Percentiles rank a stretch among this genome's conserved stretches.
These are phyloP conservation scores for Phytophthora fragariae DNA, from an alignment of 352 stramenopile species.

Conservation along the genomic window DNA sequence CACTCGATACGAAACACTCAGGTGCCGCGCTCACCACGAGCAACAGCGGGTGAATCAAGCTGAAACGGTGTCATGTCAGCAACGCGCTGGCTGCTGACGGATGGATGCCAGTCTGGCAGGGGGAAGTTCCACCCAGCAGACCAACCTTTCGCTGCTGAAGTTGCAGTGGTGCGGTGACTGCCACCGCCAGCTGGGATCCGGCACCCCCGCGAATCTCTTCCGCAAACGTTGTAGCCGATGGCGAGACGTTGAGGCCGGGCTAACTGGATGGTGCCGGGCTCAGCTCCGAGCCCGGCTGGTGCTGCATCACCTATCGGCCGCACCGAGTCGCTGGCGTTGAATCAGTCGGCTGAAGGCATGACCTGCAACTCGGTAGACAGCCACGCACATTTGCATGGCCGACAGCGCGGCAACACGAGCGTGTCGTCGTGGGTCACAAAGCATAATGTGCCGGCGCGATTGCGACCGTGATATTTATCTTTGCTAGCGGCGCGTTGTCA, in stretches of 20 bases:
- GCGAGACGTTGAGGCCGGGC: constrained; percentile 13
- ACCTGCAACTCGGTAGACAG: constrained; percentile 10
- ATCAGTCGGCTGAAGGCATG: constrained; percentile 15
- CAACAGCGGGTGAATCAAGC: background rate
- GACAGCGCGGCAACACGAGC: background rate
- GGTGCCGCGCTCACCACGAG: background rate
- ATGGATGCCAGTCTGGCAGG: background rate
- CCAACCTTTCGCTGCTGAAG: background rate
- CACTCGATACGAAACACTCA: background rate
- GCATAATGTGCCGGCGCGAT: background rate
- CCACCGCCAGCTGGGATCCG: background rate
- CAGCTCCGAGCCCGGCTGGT: constrained; percentile 17
- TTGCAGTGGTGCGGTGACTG: background rate
- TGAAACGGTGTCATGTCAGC: background rate
- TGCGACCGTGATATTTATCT: background rate
- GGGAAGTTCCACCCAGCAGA: background rate
- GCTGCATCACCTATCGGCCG: constrained; percentile 24
- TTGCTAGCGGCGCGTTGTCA: constrained; percentile 10
- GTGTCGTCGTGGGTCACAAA: constrained; percentile 20
- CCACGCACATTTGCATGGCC: background rate
- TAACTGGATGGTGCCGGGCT: constrained; percentile 33
- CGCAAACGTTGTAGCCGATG: background rate
- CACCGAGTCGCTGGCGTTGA: constrained; percentile 23
- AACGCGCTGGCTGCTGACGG: background rate
- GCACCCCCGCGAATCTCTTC: constrained; percentile 20